These are phyloP conservation scores for Ceratocystis cacaofunesta DNA, from an alignment of 2,329 filamentous ascomycete genomes.

Conservation along the genomic window DNA sequence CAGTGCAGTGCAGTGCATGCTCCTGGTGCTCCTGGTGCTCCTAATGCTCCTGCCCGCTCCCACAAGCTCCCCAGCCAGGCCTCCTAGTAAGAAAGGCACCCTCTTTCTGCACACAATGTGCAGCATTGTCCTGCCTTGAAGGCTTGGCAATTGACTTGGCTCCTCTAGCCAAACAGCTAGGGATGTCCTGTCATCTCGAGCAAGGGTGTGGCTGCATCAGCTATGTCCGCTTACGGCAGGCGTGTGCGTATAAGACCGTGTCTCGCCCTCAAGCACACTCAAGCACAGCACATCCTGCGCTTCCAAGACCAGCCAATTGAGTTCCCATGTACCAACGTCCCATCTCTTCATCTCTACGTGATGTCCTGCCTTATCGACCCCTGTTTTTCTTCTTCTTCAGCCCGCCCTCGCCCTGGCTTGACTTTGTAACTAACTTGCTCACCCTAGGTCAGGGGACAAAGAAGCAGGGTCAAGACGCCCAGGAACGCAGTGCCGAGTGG, in stretches of 20 bases:
- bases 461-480: no score
- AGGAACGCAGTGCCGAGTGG: no score
- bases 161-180: conserved; percentile 9
- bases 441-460: no score
- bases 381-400: neutral
- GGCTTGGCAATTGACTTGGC: conserved; percentile 2
- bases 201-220: neutral
- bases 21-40: no score
- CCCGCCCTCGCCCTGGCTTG: neutral
- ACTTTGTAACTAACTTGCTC: neutral
- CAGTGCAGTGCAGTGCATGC: no score
- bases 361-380: neutral
- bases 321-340: neutral
- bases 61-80: no score
- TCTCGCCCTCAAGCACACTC: neutral
- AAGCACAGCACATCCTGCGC: neutral
- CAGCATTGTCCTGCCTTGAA: conserved; percentile 1
- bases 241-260: neutral
- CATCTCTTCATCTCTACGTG: neutral
- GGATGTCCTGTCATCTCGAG: conserved; percentile 11
- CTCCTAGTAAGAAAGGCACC: no score
- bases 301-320: neutral
- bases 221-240: no score
- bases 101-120: neutral
- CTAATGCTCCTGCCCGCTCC: no score